Evolutionary conservation across 305 asterid genomes (phyloP).

Genomic region (Petunia hybrid): DNA sequence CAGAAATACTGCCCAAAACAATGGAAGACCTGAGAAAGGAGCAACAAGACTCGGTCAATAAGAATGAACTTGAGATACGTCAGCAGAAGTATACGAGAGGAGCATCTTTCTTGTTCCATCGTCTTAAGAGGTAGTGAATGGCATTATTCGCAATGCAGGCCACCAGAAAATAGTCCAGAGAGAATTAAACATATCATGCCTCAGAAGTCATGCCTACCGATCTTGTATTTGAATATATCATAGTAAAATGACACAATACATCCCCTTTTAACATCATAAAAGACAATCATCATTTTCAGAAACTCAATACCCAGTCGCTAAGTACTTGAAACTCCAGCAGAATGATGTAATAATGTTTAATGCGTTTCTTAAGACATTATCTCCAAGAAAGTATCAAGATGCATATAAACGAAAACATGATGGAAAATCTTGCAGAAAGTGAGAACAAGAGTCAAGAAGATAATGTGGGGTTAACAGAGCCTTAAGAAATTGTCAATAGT

Average conservation of each 20-base stretch:
- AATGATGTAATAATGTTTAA: slow-evolving; percentile 7
- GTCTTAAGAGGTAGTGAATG: not conserved
- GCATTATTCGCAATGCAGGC: not conserved
- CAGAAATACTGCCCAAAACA: slow-evolving; percentile 85
- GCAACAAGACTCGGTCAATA: slow-evolving; percentile 13
- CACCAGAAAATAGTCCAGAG: slow-evolving; percentile 14
- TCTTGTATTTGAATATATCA: not conserved
- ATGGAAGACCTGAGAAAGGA: slow-evolving; percentile 64
- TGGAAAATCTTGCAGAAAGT: not conserved
- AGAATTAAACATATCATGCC: slow-evolving; percentile 11
- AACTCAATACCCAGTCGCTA: not conserved
- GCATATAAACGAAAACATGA: not conserved
- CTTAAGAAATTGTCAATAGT: not conserved
- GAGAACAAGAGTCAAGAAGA: not conserved
- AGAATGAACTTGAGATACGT: not conserved
- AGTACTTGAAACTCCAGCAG: not conserved
- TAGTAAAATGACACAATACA: slow-evolving; percentile 14
- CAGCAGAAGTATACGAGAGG: not conserved
- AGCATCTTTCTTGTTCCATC: not conserved
- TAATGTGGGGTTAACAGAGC: not conserved
- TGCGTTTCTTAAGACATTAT: not conserved
- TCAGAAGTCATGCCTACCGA: not conserved
- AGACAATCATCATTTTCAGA: not conserved
- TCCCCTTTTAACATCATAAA: not conserved
- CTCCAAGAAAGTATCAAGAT: slow-evolving; percentile 12